Conservation (phyloP, 2,329 filamentous ascomycete genomes). For the Colletotrichum nymphaeae region DNA sequence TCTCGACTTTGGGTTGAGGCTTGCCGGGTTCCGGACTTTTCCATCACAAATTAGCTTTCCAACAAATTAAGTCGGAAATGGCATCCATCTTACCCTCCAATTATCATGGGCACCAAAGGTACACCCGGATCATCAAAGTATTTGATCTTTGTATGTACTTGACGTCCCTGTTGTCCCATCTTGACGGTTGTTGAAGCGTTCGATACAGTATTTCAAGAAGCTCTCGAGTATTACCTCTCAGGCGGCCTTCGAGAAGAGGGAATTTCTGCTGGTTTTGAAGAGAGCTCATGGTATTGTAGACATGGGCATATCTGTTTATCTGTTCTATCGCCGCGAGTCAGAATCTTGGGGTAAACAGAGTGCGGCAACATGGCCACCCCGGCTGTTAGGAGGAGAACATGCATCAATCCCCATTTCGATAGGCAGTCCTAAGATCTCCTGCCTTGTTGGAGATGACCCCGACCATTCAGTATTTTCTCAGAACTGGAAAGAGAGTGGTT, state of each 20-base stretch:
- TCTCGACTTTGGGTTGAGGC: conserved; percentile 65
- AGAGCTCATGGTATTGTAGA: background rate
- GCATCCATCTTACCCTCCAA: conserved; percentile 22
- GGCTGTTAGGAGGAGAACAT: background rate
- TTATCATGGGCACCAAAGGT: conserved; percentile 32
- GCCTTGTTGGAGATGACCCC: background rate
- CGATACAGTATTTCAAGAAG: background rate
- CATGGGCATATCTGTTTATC: conserved; percentile 12
- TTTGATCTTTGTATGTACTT: conserved; percentile 28
- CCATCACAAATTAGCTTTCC: background rate
- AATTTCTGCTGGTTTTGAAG: background rate
- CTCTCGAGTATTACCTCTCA: background rate
- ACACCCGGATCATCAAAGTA: conserved; percentile 34
- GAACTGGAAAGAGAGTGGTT: background rate
- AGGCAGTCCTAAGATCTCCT: background rate
- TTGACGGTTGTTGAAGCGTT: background rate
- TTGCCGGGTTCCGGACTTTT: conserved; percentile 25
- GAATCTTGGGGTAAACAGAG: background rate
- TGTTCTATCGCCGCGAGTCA: conserved; percentile 22
- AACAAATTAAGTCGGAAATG: background rate
- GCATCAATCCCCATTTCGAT: conserved; percentile 13
- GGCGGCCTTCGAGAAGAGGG: background rate
- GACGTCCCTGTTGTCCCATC: conserved; percentile 17
- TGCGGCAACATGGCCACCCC: conserved; percentile 16
- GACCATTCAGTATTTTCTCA: background rate